These are phyloP conservation scores for Populus deltoides DNA, from an alignment of 345 rosid genomes.

Conservation along the genomic window DNA sequence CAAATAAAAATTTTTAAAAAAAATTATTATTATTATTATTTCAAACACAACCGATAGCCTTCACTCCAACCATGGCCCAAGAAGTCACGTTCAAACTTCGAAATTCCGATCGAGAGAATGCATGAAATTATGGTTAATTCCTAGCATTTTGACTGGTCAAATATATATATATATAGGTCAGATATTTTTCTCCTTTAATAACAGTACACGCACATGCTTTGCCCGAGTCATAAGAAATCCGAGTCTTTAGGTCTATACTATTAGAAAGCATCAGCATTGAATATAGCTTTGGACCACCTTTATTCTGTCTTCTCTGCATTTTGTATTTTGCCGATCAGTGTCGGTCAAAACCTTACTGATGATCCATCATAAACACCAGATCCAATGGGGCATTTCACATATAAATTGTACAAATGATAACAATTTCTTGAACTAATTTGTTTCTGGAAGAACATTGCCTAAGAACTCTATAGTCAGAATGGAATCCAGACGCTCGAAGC, in stretches of 20 bases:
- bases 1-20: no score
- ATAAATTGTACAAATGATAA: no score
- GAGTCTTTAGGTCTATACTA: neutral
- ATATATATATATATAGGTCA: no score
- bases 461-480: no score
- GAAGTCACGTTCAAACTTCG: neutral
- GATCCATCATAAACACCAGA: neutral
- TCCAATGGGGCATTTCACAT: neutral
- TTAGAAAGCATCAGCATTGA: neutral
- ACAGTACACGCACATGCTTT: neutral
- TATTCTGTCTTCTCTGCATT: neutral
- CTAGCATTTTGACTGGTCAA: no score
- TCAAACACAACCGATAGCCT: no score
- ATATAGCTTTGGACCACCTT: neutral
- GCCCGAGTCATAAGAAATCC: neutral
- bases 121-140: no score
- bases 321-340: neutral
- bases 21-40: fast-evolving
- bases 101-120: neutral
- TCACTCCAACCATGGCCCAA: neutral
- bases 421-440: no score
- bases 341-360: neutral
- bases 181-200: no score
- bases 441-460: no score
- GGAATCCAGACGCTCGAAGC: no score